Conservation (phyloP, 495 filamentous ascomycete species). For the Daldinia bambusicola region DNA sequence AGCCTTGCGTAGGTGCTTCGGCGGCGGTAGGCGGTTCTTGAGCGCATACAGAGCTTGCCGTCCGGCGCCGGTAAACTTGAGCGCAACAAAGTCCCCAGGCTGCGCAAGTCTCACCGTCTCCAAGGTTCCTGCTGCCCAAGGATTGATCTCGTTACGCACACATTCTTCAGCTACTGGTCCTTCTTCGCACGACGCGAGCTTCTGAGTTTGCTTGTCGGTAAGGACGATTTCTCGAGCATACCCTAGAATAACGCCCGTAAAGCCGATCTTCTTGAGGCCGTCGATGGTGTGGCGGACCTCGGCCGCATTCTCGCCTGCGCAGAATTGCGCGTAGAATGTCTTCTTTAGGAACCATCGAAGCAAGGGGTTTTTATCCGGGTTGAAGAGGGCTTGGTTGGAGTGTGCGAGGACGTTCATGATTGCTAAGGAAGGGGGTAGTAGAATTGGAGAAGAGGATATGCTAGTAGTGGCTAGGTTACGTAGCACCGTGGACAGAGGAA, state of each 20-base stretch:
- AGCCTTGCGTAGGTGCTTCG: constrained; percentile 69
- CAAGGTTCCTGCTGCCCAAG: constrained; percentile 79
- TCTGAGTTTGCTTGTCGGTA: constrained; percentile 59
- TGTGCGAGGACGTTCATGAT: constrained; percentile 76
- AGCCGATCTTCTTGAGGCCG: constrained; percentile 72
- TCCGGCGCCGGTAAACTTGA: constrained; percentile 96
- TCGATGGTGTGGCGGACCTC: constrained; percentile 71
- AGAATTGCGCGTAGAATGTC: constrained; percentile 88
- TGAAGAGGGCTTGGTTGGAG: constrained; percentile 67
- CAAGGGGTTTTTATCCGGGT: constrained; percentile 66
- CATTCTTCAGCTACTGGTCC: constrained; percentile 54
- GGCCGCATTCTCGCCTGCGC: constrained; percentile 72
- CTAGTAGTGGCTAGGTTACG: constrained; percentile 82
- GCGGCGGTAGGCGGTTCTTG: constrained; percentile 66
- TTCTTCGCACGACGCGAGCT: constrained; percentile 48
- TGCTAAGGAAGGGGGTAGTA: constrained; percentile 76
- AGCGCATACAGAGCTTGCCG: constrained; percentile 74
- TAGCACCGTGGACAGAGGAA: constrained; percentile 78
- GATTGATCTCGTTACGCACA: constrained; percentile 69
- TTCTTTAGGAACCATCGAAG: constrained; percentile 70
- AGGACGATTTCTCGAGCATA: constrained; percentile 80
- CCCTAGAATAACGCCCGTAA: constrained; percentile 78
- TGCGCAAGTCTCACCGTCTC: constrained; percentile 79
- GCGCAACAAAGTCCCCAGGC: constrained; percentile 83
- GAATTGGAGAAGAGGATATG: constrained; percentile 78